Evolutionary conservation across 306 rosid genomes (phyloP).

Genomic region (Pyrus communis): DNA sequence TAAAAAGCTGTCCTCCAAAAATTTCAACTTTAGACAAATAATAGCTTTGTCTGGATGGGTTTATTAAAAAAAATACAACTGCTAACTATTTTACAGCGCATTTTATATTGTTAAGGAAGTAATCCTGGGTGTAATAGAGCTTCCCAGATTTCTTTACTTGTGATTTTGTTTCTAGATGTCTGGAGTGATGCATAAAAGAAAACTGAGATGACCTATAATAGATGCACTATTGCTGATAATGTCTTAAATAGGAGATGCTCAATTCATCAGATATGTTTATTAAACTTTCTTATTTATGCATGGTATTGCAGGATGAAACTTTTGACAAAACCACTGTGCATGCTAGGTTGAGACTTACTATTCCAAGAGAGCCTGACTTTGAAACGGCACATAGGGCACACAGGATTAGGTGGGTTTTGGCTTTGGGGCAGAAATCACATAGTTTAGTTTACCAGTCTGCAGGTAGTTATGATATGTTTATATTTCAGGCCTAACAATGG

Average conservation of each 20-base stretch:
- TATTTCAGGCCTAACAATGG: constrained; percentile 52
- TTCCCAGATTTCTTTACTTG: background rate
- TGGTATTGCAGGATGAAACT: constrained; percentile 50
- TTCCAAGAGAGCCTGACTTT: constrained; percentile 85
- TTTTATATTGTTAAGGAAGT: background rate
- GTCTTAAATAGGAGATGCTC: background rate
- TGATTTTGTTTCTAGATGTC: background rate
- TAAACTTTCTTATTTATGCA: background rate
- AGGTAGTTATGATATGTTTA: constrained; percentile 11
- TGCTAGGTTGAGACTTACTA: constrained; percentile 61
- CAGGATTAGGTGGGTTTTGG: constrained; percentile 59
- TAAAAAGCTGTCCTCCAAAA: background rate
- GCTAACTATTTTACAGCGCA: background rate
- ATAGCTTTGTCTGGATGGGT: background rate
- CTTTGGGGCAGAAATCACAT: constrained; percentile 47
- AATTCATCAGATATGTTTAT: background rate
- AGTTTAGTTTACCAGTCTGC: constrained; percentile 2
- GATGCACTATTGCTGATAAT: background rate
- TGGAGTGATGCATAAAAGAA: background rate
- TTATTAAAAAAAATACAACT: background rate
- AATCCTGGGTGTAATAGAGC: background rate
- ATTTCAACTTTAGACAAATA: background rate
- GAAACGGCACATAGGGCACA: constrained; percentile 80
- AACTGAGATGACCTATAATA: background rate
- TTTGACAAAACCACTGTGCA: constrained; percentile 40